Evolutionary conservation across 2,329 filamentous ascomycete species (phyloP).

Genomic region (Fusarium miscanthi): DNA sequence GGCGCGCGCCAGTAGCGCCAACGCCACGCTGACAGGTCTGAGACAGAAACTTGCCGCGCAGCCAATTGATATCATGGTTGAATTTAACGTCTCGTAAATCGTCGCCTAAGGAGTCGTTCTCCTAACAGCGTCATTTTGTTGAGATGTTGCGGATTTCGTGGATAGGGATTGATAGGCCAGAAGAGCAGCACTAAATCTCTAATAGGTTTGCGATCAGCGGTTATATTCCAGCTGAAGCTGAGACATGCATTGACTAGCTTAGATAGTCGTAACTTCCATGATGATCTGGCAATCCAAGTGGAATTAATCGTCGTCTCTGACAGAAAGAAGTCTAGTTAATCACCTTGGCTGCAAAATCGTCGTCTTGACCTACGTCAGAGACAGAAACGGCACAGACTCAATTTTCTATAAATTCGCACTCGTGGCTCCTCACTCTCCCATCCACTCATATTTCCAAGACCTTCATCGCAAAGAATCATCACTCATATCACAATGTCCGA

Average conservation of each 20-base stretch:
- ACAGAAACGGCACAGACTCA: accelerated
- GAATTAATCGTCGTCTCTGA: background rate
- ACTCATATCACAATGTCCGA: background rate
- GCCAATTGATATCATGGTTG: background rate
- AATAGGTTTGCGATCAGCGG: background rate
- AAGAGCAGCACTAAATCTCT: background rate
- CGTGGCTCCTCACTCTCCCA: accelerated
- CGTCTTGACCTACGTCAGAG: background rate
- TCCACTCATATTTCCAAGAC: accelerated
- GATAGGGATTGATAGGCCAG: background rate
- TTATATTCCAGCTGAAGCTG: background rate
- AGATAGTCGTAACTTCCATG: background rate
- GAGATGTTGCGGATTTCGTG: background rate
- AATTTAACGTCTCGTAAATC: background rate
- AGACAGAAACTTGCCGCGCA: background rate
- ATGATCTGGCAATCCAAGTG: background rate
- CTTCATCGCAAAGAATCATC: accelerated
- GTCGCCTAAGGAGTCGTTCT: accelerated
- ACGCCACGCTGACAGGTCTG: background rate
- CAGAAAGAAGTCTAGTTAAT: background rate
- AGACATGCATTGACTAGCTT: background rate
- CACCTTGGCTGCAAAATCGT: background rate
- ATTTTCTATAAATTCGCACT: background rate
- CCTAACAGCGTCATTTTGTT: background rate
- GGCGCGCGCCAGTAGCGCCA: background rate